These are phyloP conservation scores for Tremellales sp. DNA, from an alignment of 1,284 basidiomycete species.

Conservation along the genomic window DNA sequence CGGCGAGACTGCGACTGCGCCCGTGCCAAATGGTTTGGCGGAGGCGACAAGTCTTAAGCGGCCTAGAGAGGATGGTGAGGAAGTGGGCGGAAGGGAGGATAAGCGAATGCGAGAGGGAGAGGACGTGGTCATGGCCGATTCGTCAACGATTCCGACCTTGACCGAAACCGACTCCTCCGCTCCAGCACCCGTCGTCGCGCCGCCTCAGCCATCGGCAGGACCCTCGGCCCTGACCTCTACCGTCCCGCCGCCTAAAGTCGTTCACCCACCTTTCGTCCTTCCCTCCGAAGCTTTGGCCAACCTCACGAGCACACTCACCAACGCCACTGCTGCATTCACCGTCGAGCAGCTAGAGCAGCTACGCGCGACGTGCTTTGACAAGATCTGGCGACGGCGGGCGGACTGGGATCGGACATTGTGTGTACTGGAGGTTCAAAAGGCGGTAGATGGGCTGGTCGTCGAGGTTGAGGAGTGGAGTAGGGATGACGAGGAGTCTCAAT, in stretches of 20 bases:
- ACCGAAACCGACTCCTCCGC: neutral
- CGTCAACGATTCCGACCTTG: slow-evolving; percentile 40
- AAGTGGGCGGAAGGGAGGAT: slow-evolving; percentile 42
- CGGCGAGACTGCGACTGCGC: slow-evolving; percentile 1
- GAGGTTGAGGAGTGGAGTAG: slow-evolving; percentile 10
- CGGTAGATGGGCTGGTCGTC: slow-evolving; percentile 14
- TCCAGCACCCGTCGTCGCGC: neutral
- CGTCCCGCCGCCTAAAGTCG: slow-evolving; percentile 14
- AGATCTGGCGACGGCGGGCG: slow-evolving; percentile 71
- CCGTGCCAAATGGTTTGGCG: slow-evolving; percentile 1
- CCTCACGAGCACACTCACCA: slow-evolving; percentile 20
- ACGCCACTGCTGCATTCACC: slow-evolving; percentile 57
- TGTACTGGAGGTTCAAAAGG: slow-evolving; percentile 55
- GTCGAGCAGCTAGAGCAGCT: slow-evolving; percentile 93
- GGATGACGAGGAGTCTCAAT: neutral
- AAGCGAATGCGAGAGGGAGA: slow-evolving; percentile 68
- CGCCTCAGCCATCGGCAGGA: neutral
- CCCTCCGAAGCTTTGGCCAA: slow-evolving; percentile 17
- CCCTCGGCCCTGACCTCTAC: too few relatives aligned
- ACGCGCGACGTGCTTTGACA: slow-evolving; percentile 73
- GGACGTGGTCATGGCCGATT: slow-evolving; percentile 56
- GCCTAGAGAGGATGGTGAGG: slow-evolving; percentile 36
- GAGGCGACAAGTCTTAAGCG: slow-evolving; percentile 30
- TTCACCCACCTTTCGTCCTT: slow-evolving; percentile 37
- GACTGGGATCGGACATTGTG: slow-evolving; percentile 78